A percentile compares a stretch with the other conserved stretches of the same genome.
Conservation (phyloP, 1,284 basidiomycete genomes). For the Marasmius tenuissimus region DNA sequence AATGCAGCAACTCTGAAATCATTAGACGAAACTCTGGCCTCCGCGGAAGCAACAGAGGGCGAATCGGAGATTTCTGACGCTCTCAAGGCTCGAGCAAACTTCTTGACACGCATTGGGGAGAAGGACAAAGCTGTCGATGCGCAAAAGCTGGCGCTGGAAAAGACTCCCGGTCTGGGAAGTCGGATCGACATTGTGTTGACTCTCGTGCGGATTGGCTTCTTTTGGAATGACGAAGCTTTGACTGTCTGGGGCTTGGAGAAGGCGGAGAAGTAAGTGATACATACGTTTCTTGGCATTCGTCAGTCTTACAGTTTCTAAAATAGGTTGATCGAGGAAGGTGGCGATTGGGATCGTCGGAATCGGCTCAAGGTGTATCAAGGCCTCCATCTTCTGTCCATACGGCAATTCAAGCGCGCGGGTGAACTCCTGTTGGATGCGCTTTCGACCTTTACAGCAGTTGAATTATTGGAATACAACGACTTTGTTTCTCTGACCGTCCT, state of each 20-base stretch:
- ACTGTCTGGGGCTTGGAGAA: constrained; percentile 76
- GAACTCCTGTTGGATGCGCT: constrained; percentile 78
- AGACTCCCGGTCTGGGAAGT: constrained; percentile 91
- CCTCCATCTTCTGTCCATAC: constrained; percentile 82
- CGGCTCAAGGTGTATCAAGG: constrained; percentile 95
- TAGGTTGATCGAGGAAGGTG: constrained; percentile 92
- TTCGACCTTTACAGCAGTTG: constrained; percentile 79
- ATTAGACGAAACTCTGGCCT: constrained; percentile 79
- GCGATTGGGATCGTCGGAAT: constrained; percentile 98
- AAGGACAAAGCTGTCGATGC: constrained; percentile 84
- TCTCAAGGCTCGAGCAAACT: constrained; percentile 83
- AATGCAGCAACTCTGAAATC: constrained; percentile 79
- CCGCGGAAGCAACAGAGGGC: constrained; percentile 90
- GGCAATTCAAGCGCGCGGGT: constrained; percentile 74
- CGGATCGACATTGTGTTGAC: constrained; percentile 92
- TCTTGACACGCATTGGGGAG: constrained; percentile 89
- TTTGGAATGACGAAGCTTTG: constrained; percentile 82
- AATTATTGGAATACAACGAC: constrained; percentile 87
- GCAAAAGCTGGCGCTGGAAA: constrained; percentile 84
- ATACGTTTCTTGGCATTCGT: neutral
- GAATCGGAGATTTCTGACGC: constrained; percentile 93
- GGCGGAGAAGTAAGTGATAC: constrained; percentile 74
- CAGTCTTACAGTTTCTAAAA: neutral
- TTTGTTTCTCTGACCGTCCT: constrained; percentile 90
- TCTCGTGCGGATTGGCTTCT: constrained; percentile 89